Evolutionary conservation across 768 basidiomycete species (phyloP).

Genomic region (Mycena filopes): DNA sequence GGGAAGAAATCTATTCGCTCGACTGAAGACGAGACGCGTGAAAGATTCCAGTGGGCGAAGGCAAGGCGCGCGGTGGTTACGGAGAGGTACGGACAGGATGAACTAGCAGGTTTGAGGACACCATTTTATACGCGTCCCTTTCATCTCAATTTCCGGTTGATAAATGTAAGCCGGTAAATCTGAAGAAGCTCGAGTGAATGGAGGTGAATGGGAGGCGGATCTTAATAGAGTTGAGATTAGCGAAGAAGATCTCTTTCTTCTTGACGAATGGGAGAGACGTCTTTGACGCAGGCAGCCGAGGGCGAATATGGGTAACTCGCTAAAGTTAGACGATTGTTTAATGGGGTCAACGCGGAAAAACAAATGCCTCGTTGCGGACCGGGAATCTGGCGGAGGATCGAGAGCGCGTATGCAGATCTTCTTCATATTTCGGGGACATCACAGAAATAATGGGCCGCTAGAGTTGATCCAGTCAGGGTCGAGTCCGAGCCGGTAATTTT

Average conservation of each 20-base stretch:
- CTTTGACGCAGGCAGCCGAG: conserved; percentile 17
- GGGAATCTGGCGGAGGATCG: conserved; percentile 20
- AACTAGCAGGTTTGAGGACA: conserved; percentile 11
- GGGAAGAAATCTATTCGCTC: not conserved
- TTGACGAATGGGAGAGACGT: conserved; percentile 23
- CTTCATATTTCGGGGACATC: too few relatives aligned
- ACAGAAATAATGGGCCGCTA: too few relatives aligned
- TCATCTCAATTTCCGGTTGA: conserved; percentile 28
- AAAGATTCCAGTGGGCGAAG: not conserved
- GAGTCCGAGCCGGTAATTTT: too few relatives aligned
- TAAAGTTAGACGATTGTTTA: conserved; percentile 18
- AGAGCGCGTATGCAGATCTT: conserved; percentile 15
- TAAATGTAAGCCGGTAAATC: conserved; percentile 19
- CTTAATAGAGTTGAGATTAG: conserved; percentile 48
- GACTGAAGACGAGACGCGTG: not conserved
- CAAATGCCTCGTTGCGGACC: conserved; percentile 27
- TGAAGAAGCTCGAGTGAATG: conserved; percentile 5
- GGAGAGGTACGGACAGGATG: conserved; percentile 2
- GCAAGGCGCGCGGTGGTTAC: not conserved
- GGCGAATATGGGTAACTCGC: conserved; percentile 15
- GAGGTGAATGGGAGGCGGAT: conserved; percentile 20
- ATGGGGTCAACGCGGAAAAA: conserved; percentile 20
- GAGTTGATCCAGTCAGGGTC: too few relatives aligned
- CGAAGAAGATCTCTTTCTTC: conserved; percentile 46
- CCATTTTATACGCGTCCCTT: conserved; percentile 32